Percentiles rank a stretch among this genome's conserved stretches.
Evolutionary conservation across 2,329 filamentous ascomycete genomes (phyloP).

Genomic region (Didymella keratinophila): DNA sequence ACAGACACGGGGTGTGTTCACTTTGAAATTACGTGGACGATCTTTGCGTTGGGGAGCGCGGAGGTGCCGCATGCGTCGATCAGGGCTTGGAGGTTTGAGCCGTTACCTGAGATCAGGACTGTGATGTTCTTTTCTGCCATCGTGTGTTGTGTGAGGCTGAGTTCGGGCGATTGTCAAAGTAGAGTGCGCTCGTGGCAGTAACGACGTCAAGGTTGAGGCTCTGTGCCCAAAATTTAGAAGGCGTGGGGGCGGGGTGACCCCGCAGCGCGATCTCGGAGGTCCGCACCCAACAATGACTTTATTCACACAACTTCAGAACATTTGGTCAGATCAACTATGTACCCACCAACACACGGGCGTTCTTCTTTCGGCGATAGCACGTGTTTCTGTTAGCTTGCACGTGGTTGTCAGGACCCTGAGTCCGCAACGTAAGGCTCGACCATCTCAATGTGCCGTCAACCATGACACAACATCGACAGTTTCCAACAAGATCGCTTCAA

Average conservation of each 20-base stretch:
- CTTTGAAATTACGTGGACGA: slow-evolving; percentile 69
- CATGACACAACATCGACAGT: too few relatives aligned
- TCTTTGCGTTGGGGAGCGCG: slow-evolving; percentile 60
- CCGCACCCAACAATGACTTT: too few relatives aligned
- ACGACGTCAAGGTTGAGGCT: slow-evolving; percentile 1
- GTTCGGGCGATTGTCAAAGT: not conserved
- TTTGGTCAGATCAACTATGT: too few relatives aligned
- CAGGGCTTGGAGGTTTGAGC: slow-evolving; percentile 81
- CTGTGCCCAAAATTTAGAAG: slow-evolving; percentile 28
- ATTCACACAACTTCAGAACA: too few relatives aligned
- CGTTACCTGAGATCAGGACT: slow-evolving; percentile 69
- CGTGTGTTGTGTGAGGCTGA: not conserved
- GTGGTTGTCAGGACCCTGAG: too few relatives aligned
- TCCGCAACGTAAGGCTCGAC: too few relatives aligned
- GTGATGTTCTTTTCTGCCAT: slow-evolving; percentile 60
- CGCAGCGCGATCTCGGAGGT: slow-evolving; percentile 25
- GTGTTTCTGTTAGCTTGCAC: too few relatives aligned
- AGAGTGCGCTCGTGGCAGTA: not conserved
- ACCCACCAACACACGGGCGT: too few relatives aligned
- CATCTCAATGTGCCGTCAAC: too few relatives aligned
- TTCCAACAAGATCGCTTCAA: too few relatives aligned
- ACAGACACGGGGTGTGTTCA: slow-evolving; percentile 15
- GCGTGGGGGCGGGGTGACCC: slow-evolving; percentile 41
- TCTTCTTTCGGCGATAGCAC: too few relatives aligned
- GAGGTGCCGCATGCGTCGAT: slow-evolving; percentile 65